Conservation (phyloP, 345 rosid genomes). For the Gossypium turneri region DNA sequence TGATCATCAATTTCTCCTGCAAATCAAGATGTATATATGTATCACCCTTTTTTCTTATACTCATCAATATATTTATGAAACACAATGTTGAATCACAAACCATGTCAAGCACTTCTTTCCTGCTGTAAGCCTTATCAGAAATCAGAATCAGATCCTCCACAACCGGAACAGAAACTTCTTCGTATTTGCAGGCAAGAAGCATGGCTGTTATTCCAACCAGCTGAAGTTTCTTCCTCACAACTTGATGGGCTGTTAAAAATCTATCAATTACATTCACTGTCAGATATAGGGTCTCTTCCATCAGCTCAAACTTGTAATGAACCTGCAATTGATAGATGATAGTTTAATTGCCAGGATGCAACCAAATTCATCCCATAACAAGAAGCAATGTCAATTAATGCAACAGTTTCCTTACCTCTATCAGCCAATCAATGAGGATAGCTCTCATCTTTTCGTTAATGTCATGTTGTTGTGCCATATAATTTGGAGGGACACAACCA, state of each 20-base stretch:
- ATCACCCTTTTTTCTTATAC: not conserved
- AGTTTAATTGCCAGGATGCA: not conserved
- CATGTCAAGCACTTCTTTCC: constrained; percentile 78
- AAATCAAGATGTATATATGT: constrained; percentile 11
- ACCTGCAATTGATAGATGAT: constrained; percentile 43
- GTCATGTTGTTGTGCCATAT: constrained; percentile 73
- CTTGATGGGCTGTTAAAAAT: constrained; percentile 57
- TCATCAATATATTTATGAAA: not conserved
- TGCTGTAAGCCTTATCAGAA: constrained; percentile 81
- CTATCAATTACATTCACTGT: constrained; percentile 91
- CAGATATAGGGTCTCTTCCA: constrained; percentile 91
- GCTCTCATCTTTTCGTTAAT: constrained; percentile 92
- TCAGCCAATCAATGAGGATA: constrained; percentile 87
- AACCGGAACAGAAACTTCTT: constrained; percentile 93
- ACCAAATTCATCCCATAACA: not conserved
- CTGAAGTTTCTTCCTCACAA: constrained; percentile 89
- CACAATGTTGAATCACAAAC: constrained; percentile 29
- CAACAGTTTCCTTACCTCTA: constrained; percentile 53
- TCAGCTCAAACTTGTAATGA: constrained; percentile 97
- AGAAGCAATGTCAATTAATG: not conserved
- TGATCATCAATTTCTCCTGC: constrained; percentile 90
- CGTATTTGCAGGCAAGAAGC: constrained; percentile 97
- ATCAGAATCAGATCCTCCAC: constrained; percentile 90
- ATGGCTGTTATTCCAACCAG: constrained; percentile 89
- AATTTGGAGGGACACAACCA: constrained; percentile 49